phyloP scores from a whole-genome alignment of 805 yeast species.

The Torulaspora gathmanii region DNA sequence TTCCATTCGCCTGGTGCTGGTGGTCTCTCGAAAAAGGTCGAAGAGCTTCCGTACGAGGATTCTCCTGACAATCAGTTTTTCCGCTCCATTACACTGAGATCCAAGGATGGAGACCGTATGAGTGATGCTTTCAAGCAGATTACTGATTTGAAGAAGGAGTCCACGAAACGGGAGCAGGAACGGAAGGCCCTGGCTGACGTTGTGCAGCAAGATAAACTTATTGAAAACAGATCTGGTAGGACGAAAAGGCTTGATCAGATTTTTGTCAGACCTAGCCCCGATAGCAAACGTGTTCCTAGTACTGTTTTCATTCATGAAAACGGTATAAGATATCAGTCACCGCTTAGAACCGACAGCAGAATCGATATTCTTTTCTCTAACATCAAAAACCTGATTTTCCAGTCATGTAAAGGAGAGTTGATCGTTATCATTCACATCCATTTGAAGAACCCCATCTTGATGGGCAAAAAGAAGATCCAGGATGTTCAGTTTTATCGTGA shows the following conservation, averaged over 20 bases:
- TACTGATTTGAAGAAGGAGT: conserved; percentile 85
- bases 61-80: conserved; percentile 80
- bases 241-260: conserved; percentile 84
- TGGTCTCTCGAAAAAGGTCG: conserved; percentile 60
- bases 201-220: conserved; percentile 81
- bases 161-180: conserved; percentile 85
- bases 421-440: conserved; percentile 90
- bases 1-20: conserved; percentile 91
- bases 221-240: conserved; percentile 78
- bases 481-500: conserved; percentile 96
- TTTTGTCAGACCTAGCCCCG: conserved; percentile 92
- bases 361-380: conserved; percentile 86
- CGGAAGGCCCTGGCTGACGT: conserved; percentile 90
- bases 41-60: conserved; percentile 88
- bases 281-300: conserved; percentile 93
- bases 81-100: conserved; percentile 80
- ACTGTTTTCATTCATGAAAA: conserved; percentile 87
- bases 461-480: conserved; percentile 91
- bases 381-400: conserved; percentile 90
- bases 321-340: conserved; percentile 90
- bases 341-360: conserved; percentile 75
- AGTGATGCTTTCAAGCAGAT: conserved; percentile 83
- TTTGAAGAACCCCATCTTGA: conserved; percentile 85
- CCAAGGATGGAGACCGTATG: conserved; percentile 88
- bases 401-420: conserved; percentile 92